Evolutionary conservation across 805 yeast genomes (phyloP), one percentile per base, ranked within the genome.

Genomic region (Zygoascus tannicola): DNA sequence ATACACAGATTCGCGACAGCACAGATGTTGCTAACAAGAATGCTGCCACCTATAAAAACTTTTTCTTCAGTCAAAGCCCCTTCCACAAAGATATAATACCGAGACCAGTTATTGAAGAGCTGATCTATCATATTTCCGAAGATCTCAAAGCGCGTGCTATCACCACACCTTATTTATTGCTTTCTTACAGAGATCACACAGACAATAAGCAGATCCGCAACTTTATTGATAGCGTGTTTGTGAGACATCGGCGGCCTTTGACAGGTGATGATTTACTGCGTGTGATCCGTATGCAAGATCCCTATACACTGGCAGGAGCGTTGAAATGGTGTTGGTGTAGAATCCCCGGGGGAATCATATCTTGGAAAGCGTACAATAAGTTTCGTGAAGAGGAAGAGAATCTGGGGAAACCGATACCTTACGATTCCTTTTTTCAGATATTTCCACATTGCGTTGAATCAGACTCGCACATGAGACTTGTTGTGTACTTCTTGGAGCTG

Each of bases 251-350:
- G 49, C 64, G 71, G 32, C 68, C 71, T 21, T 64, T 80, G 20
- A 56, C 69, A 2, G 68, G 69, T 5, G 70, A 70, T 22, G 63
- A 64, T 4, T 56, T 76, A 33, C 64, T 67, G 32, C 60, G 66
- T 22, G 66, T 72, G 2, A 67, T 83, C 4, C 59, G 68, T 39
- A 55, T 66, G 40, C 70, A 80, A 0, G 86, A 84, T 51, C 85
- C 78, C 44, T 80, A 75, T 37, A 40, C 37, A 1, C 64, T 87
- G 34, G 76, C 83, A 32, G 74, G 85, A 45, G 81, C 81, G 1
- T 66, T 87, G 47, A 86, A 85, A 58, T 87, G 84, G 63, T 68
- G 85, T 38, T 87, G 97, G 97, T 76, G 88, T 48, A 69, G 97
- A 46, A 63, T 88, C 18, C 81, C 80, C 44, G 74, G 76, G 48